Conservation (phyloP, 2,329 filamentous ascomycete genomes). For the Cercospora brassicicola region DNA sequence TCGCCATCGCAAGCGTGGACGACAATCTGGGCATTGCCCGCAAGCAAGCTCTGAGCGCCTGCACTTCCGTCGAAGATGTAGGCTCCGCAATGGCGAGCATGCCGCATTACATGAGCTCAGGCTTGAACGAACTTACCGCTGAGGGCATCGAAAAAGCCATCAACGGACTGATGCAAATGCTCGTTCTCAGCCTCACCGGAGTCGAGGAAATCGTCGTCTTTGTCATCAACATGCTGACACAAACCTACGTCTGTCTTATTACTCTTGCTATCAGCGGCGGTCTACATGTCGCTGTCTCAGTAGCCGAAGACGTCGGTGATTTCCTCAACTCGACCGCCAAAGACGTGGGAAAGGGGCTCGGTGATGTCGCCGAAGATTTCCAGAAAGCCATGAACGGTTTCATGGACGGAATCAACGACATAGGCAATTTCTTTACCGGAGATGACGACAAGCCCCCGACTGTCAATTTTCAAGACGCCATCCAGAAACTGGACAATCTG, state of each 20-base stretch:
- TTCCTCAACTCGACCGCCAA: conserved; percentile 62
- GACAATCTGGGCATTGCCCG: conserved; percentile 74
- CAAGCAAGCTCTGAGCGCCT: conserved; percentile 79
- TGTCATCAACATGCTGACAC: conserved; percentile 85
- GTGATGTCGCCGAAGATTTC: conserved; percentile 45
- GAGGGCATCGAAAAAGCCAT: conserved; percentile 77
- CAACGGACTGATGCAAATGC: conserved; percentile 73
- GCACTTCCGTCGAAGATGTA: conserved; percentile 86
- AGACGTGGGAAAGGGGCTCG: conserved; percentile 58
- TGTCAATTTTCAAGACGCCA: conserved; percentile 65
- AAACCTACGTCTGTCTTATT: conserved; percentile 86
- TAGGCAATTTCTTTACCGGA: conserved; percentile 44
- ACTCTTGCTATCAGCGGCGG: conserved; percentile 78
- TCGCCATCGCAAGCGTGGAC: conserved; percentile 72
- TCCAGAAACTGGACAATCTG: conserved; percentile 68
- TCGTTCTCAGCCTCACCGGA: conserved; percentile 75
- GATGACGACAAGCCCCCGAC: conserved; percentile 48
- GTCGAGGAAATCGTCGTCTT: conserved; percentile 88
- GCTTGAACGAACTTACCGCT: conserved; percentile 83
- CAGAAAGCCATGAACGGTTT: conserved; percentile 58
- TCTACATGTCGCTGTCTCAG: conserved; percentile 66
- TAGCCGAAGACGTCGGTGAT: conserved; percentile 61
- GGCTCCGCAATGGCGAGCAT: conserved; percentile 96
- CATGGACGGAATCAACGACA: conserved; percentile 51
- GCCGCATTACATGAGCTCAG: conserved; percentile 88